Conservation (phyloP, 495 filamentous ascomycete species). For the Daldinia concentrica region DNA sequence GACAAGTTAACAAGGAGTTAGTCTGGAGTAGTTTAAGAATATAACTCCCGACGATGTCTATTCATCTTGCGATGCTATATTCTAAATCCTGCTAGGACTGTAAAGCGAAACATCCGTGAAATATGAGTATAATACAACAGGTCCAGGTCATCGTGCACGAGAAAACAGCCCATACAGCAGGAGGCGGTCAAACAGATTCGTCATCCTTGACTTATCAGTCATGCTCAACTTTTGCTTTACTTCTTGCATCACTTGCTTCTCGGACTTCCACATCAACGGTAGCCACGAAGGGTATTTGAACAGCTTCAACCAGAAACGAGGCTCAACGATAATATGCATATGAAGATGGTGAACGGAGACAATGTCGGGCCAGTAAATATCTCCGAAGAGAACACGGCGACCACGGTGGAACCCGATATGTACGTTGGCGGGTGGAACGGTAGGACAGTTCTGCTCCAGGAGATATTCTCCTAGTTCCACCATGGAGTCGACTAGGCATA, state of each 20-base stretch:
- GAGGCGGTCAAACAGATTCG: not conserved
- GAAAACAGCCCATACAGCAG: not conserved
- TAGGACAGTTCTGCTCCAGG: slow-evolving; percentile 15
- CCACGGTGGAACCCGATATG: slow-evolving; percentile 34
- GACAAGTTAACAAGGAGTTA: too few species aligned
- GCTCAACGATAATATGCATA: slow-evolving; percentile 34
- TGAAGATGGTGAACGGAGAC: slow-evolving; percentile 38
- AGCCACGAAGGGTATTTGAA: slow-evolving; percentile 39
- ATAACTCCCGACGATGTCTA: not conserved
- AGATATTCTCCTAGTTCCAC: slow-evolving; percentile 6
- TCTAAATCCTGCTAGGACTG: not conserved
- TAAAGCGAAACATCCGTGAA: not conserved
- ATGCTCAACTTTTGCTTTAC: not conserved
- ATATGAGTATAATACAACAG: not conserved
- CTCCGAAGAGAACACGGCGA: slow-evolving; percentile 19
- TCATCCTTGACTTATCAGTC: not conserved
- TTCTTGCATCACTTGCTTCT: slow-evolving; percentile 6
- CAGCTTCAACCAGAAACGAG: slow-evolving; percentile 14
- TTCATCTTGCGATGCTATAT: not conserved
- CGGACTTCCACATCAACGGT: slow-evolving; percentile 41
- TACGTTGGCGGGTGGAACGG: slow-evolving; percentile 8
- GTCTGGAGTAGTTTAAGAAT: too few species aligned
- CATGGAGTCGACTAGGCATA: slow-evolving; percentile 12
- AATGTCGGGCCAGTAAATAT: slow-evolving; percentile 35
- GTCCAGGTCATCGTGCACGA: not conserved